Percentiles rank a stretch among this genome's conserved stretches.
These are phyloP conservation scores for Globisporangium camurandrum DNA, from an alignment of 352 stramenopile genomes.

Conservation along the genomic window DNA sequence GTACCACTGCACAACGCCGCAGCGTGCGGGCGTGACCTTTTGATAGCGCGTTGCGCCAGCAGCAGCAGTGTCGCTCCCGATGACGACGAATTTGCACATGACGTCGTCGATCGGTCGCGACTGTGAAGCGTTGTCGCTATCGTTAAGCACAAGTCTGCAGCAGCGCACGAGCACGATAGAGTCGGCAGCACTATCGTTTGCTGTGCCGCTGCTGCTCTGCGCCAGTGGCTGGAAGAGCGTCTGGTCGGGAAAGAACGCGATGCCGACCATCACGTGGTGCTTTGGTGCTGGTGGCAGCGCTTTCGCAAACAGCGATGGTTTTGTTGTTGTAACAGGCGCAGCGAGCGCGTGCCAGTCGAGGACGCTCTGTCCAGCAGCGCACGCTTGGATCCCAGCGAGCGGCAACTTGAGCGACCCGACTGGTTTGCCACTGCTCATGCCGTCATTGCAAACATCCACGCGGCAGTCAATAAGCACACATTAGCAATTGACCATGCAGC, in stretches of 20 bases:
- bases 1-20: conserved; percentile 11
- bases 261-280: conserved; percentile 6
- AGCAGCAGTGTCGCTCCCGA: background rate
- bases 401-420: conserved; percentile 31
- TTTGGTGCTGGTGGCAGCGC: background rate
- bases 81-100: conserved; percentile 8
- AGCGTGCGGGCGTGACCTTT: background rate
- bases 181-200: background rate
- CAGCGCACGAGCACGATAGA: conserved; percentile 3
- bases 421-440: conserved; percentile 21
- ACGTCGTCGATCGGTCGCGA: conserved; percentile 4
- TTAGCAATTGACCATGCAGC: background rate
- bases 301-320: conserved; percentile 8
- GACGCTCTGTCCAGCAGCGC: conserved; percentile 6
- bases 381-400: conserved; percentile 13
- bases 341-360: conserved; percentile 18
- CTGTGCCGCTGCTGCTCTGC: background rate
- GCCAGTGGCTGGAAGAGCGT: conserved; percentile 7
- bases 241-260: conserved; percentile 25
- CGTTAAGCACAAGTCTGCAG: conserved; percentile 1
- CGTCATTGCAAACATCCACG: too few relatives aligned
- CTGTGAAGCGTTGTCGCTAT: background rate
- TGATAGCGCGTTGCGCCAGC: background rate
- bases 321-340: background rate
- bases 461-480: too few relatives aligned